Evolutionary conservation across 2,329 filamentous ascomycete genomes (phyloP).

Genomic region (Sporothrix humicola): DNA sequence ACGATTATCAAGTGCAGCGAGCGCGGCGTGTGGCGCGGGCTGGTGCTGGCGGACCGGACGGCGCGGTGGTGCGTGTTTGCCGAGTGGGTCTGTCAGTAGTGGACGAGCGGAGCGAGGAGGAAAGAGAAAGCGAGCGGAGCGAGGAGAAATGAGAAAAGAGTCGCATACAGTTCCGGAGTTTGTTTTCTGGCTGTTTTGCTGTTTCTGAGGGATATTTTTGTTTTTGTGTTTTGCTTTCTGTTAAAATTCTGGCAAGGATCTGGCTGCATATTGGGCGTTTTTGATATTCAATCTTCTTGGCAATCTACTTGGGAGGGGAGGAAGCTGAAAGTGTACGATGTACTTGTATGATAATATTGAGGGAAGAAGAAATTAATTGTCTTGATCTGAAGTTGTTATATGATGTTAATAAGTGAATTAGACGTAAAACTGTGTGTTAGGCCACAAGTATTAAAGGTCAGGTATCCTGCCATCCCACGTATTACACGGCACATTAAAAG

Average conservation of each 20-base stretch:
- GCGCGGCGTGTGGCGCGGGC: conserved; percentile 76
- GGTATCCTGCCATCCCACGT: no score
- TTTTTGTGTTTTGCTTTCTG: not conserved
- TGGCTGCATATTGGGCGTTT: conserved; percentile 33
- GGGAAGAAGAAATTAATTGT: not conserved
- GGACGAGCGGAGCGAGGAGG: not conserved
- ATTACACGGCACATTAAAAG: no score
- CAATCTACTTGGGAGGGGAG: not conserved
- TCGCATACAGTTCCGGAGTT: not conserved
- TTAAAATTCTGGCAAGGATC: not conserved
- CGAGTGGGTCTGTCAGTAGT: conserved; percentile 71
- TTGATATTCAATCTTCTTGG: not conserved
- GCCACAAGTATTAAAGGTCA: no score
- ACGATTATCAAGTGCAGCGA: conserved; percentile 91
- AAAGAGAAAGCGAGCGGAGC: no score
- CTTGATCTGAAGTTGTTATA: conserved; percentile 12
- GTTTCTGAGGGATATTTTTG: no score
- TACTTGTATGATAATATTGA: conserved; percentile 16
- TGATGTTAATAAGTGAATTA: not conserved
- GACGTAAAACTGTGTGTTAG: no score
- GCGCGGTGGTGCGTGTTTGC: conserved; percentile 92
- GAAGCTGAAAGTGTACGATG: not conserved
- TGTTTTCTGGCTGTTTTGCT: not conserved
- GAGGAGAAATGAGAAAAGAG: no score
- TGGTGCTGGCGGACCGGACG: conserved; percentile 82